phyloP scores from a whole-genome alignment of 2,329 filamentous ascomycete genomes.

The Trichophaea hybrida region DNA sequence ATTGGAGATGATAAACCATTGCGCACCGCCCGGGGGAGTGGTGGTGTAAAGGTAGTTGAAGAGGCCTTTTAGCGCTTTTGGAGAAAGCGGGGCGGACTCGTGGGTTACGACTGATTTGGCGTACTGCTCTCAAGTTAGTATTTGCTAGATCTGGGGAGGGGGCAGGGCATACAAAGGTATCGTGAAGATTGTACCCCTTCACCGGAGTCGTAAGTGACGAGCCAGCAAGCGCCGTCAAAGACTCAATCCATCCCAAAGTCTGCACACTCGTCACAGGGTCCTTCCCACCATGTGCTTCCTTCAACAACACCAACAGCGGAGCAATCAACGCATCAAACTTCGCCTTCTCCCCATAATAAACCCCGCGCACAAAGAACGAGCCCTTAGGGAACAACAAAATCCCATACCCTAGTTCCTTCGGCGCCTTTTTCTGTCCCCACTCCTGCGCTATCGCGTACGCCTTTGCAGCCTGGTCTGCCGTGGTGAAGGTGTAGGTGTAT shows the following conservation, averaged over 20 bases:
- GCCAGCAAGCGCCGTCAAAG: neutral
- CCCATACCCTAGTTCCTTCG: constrained; percentile 25
- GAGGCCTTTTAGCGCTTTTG: neutral
- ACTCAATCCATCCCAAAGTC: constrained; percentile 4
- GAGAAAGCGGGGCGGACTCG: neutral
- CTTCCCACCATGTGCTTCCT: neutral
- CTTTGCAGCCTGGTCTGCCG: constrained; percentile 32
- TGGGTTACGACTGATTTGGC: constrained; percentile 8
- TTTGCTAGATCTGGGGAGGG: neutral
- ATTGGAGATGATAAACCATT: constrained; percentile 26
- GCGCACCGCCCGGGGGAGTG: neutral
- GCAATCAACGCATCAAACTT: neutral
- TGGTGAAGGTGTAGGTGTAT: constrained; percentile 30
- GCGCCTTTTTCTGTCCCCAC: constrained; percentile 15
- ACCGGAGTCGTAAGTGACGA: neutral
- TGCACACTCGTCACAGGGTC: neutral
- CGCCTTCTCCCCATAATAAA: neutral
- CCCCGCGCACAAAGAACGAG: constrained; percentile 7
- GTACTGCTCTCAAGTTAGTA: neutral
- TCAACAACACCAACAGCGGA: constrained; percentile 2
- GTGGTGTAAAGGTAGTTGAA: constrained; percentile 5
- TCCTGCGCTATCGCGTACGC: constrained; percentile 28
- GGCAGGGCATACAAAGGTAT: constrained; percentile 4
- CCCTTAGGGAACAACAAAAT: constrained; percentile 13
- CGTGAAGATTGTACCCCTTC: neutral